Conservation (phyloP, 768 basidiomycete genomes). For the Lactarius sp. region DNA sequence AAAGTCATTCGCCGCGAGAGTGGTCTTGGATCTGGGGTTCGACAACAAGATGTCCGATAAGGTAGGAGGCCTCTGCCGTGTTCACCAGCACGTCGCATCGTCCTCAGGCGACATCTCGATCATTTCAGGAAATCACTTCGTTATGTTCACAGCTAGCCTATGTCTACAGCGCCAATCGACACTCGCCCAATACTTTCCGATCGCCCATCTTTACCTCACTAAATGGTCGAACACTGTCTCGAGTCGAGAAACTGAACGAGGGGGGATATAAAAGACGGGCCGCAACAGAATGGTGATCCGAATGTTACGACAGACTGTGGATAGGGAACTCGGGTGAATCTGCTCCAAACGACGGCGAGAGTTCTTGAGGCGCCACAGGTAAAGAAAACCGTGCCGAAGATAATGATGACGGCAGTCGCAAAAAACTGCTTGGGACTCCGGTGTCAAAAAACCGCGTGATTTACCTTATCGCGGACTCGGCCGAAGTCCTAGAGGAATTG, state of each 20-base stretch:
- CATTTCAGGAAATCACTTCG: conserved; percentile 78
- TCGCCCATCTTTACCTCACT: conserved; percentile 76
- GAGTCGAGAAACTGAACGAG: conserved; percentile 60
- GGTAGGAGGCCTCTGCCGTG: conserved; percentile 42
- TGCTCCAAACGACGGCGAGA: neutral
- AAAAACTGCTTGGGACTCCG: neutral
- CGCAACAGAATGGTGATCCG: conserved; percentile 77
- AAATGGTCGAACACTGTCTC: conserved; percentile 58
- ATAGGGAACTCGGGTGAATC: conserved; percentile 22
- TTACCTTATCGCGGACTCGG: conserved; percentile 93
- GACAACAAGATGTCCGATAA: conserved; percentile 92
- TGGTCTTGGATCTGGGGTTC: conserved; percentile 77
- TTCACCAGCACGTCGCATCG: neutral
- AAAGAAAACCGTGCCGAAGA: conserved; percentile 1
- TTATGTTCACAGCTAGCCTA: conserved; percentile 88
- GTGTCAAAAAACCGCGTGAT: conserved; percentile 49
- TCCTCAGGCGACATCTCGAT: neutral
- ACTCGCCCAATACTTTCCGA: conserved; percentile 62
- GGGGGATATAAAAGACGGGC: conserved; percentile 76
- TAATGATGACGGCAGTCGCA: neutral
- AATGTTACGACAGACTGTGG: conserved; percentile 72
- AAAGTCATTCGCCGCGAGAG: too few relatives aligned
- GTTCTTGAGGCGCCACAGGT: conserved; percentile 1
- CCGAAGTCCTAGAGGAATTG: conserved; percentile 78
- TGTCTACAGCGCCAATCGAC: conserved; percentile 83